Base-by-base conservation (phyloP, 495 filamentous ascomycete species). In the Penicillium lagena region DNA sequence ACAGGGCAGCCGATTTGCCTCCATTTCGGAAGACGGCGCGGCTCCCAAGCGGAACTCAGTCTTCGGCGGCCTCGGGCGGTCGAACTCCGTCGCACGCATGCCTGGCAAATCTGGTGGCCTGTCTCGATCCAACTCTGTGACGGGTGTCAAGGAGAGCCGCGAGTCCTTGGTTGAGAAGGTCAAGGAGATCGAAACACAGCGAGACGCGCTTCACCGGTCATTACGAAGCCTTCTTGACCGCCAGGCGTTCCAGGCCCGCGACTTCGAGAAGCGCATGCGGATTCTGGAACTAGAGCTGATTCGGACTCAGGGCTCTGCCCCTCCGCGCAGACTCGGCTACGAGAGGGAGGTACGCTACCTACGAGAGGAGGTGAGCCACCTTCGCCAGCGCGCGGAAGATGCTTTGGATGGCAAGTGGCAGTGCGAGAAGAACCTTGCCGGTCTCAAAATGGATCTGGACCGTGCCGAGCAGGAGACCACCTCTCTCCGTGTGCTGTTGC, bases 321-420 rank as follows among this genome's bases (percentile, higher is more conserved):
- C 85, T 9, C 86, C 86, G 9, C 81, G 81, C 43, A 82, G 82
- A 41, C 73, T 81, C 15, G 86, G 87, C 22, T 95, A 94, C 58
- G 81, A 94, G 58, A 77, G 75, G 45, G 91, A 98, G 53, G 87
- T 97, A 12, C 63, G 69, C 3, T 79, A 75, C 46, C 72, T 97
- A 12, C 83, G 89, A 44, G 78, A 85, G 8, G 93, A 98, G 60
- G 85, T 98, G 49, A 86, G 85, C 47, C 75, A 81, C 8, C 79
- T 98, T 37, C 83, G 93, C 28, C 82, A 83, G 43, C 83, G 94
- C 42, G 90, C 94, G 17, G 90, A 97, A 52, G 93, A 98, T 43
- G 94, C 93, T 14, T 73, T 96, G n/a, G 89, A 94, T 53, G 86
- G 90, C 55, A 97, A 96, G 70, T 96, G 85, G 79, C 85, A 93